Conservation (phyloP, 164 flowering plant genomes). For the Stephania cephalantha region DNA sequence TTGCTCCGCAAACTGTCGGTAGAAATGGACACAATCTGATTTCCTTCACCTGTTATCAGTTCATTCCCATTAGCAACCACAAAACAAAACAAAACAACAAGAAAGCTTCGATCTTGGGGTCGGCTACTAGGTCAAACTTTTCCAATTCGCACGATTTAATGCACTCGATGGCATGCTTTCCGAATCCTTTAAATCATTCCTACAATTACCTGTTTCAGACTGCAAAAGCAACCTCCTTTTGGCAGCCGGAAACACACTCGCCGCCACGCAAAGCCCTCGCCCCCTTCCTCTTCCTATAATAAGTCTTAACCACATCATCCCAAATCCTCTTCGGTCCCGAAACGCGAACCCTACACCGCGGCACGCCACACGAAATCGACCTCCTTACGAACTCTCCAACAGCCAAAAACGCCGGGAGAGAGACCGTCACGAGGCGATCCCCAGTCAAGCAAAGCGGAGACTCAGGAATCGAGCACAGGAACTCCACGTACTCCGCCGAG, state of each 20-base stretch:
- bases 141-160: too few species aligned
- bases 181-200: too few species aligned
- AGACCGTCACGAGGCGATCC: slow-evolving; percentile 23
- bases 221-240: slow-evolving; percentile 24
- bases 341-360: slow-evolving; percentile 13
- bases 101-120: too few species aligned
- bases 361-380: slow-evolving; percentile 8
- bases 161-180: too few species aligned
- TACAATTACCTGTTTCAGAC: slow-evolving; percentile 18
- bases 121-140: too few species aligned
- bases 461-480: slow-evolving; percentile 34
- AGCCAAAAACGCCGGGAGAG: slow-evolving; percentile 13
- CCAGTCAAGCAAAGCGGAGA: slow-evolving; percentile 32
- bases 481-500: slow-evolving; percentile 25
- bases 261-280: not conserved
- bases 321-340: slow-evolving; percentile 6
- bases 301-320: slow-evolving; percentile 18
- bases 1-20: not conserved
- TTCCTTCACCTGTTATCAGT: slow-evolving; percentile 13
- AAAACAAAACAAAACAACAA: not conserved
- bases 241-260: not conserved
- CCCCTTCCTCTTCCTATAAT: slow-evolving; percentile 38
- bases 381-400: slow-evolving; percentile 16
- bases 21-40: not conserved
- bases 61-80: slow-evolving; percentile 3